Conservation (phyloP, 2,329 filamentous ascomycete genomes). For the Fusarium sp. region DNA sequence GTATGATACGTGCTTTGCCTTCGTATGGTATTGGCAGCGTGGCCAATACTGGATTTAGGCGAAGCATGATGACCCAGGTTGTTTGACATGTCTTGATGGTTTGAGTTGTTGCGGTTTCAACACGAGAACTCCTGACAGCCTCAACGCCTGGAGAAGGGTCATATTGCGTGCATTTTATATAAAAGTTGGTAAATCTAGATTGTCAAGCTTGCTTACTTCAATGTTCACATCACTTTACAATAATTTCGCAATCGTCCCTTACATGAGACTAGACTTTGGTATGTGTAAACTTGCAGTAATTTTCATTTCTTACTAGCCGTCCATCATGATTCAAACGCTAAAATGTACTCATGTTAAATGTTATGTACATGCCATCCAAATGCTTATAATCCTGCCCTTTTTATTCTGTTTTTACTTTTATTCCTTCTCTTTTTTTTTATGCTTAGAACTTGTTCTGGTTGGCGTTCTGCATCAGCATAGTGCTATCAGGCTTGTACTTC, state of each 20-base stretch:
- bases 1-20: conserved; percentile 41
- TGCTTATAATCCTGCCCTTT: background rate
- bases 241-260: background rate
- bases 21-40: conserved; percentile 42
- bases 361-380: conserved; percentile 10
- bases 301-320: conserved; percentile 3
- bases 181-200: background rate
- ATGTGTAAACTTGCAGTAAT: background rate
- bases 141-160: conserved; percentile 27
- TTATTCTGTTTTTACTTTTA: background rate
- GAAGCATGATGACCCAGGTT: conserved; percentile 32
- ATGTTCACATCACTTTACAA: too few species aligned
- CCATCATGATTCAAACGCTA: conserved; percentile 28
- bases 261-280: background rate
- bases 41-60: conserved; percentile 42
- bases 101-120: conserved; percentile 27
- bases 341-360: conserved; percentile 17
- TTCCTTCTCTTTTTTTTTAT: background rate
- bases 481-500: conserved; percentile 55
- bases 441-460: conserved; percentile 45
- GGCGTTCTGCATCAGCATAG: conserved; percentile 47
- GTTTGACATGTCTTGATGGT: conserved; percentile 6
- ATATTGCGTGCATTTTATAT: conserved; percentile 2
- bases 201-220: background rate
- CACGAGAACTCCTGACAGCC: conserved; percentile 27